A percentile compares a stretch with the other conserved stretches of the same genome.
phyloP scores from a whole-genome alignment of 768 basidiomycete species.

The Leccinellum luteum region DNA sequence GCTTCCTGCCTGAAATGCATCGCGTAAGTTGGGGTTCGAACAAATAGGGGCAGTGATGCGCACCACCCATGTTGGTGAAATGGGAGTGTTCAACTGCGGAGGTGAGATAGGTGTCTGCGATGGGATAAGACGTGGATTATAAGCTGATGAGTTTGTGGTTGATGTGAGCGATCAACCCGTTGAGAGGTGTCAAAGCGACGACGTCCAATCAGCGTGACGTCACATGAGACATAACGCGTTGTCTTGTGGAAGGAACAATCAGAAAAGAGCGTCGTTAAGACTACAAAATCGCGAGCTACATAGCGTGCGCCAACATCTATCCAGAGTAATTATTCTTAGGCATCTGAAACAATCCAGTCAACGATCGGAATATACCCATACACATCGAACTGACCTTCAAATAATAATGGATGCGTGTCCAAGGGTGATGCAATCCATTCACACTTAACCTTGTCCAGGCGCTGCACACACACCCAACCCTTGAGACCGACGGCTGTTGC shows the following conservation, averaged over 20 bases:
- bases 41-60: constrained; percentile 20
- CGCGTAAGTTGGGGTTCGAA: constrained; percentile 1
- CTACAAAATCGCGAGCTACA: constrained; percentile 27
- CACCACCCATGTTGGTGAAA: constrained; percentile 29
- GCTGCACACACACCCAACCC: constrained; percentile 2
- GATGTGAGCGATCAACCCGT: constrained; percentile 8
- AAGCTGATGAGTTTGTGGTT: background rate
- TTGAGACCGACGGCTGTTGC: constrained; percentile 2
- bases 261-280: constrained; percentile 18
- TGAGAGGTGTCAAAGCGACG: constrained; percentile 22
- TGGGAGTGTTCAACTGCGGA: background rate
- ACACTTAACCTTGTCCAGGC: constrained; percentile 10
- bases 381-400: constrained; percentile 17
- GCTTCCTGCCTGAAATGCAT: constrained; percentile 39
- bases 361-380: background rate
- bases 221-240: constrained; percentile 27
- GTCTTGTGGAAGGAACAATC: constrained; percentile 25
- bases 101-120: background rate
- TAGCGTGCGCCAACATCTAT: constrained; percentile 11
- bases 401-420: constrained; percentile 14
- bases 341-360: constrained; percentile 12
- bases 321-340: constrained; percentile 7
- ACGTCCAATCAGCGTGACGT: constrained; percentile 33
- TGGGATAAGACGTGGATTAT: background rate
- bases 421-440: constrained; percentile 3